Evolutionary conservation across 306 rosid genomes (phyloP).

Genomic region (Gillenia trifoliata): DNA sequence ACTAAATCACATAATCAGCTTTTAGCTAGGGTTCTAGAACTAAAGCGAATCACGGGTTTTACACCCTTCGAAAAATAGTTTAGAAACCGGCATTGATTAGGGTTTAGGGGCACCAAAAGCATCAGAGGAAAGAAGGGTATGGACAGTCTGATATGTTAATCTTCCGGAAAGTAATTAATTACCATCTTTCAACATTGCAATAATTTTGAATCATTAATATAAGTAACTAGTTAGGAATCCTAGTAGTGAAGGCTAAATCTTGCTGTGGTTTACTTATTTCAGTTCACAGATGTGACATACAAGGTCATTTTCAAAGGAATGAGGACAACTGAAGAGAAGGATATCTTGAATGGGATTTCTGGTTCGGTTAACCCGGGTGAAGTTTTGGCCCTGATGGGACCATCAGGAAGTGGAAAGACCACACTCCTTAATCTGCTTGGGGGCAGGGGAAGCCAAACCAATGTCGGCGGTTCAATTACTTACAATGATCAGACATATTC

Average conservation of each 20-base stretch:
- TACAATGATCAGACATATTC: conserved; percentile 81
- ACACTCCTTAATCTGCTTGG: conserved; percentile 79
- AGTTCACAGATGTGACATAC: conserved; percentile 86
- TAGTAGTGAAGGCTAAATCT: background rate
- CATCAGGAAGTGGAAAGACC: conserved; percentile 98
- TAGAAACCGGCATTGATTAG: conserved; percentile 22
- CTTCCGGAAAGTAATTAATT: background rate
- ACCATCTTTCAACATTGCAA: conserved; percentile 2
- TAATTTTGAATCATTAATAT: background rate
- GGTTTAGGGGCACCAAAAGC: conserved; percentile 9
- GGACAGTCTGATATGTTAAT: conserved; percentile 20
- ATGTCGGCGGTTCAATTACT: conserved; percentile 55
- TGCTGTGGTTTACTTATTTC: conserved; percentile 8
- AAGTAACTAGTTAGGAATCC: conserved; percentile 5
- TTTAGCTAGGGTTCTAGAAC: conserved; percentile 16
- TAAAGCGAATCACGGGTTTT: background rate
- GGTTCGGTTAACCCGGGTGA: conserved; percentile 90
- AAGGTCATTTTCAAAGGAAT: conserved; percentile 70
- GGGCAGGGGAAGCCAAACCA: conserved; percentile 47
- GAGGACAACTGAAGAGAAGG: conserved; percentile 65
- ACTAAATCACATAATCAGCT: background rate
- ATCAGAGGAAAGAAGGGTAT: conserved; percentile 52
- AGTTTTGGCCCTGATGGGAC: conserved; percentile 96
- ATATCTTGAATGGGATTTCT: conserved; percentile 71
- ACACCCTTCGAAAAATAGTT: conserved; percentile 19